phyloP scores from a whole-genome alignment of 208 protist species.

The Leishmania tarentolae region DNA sequence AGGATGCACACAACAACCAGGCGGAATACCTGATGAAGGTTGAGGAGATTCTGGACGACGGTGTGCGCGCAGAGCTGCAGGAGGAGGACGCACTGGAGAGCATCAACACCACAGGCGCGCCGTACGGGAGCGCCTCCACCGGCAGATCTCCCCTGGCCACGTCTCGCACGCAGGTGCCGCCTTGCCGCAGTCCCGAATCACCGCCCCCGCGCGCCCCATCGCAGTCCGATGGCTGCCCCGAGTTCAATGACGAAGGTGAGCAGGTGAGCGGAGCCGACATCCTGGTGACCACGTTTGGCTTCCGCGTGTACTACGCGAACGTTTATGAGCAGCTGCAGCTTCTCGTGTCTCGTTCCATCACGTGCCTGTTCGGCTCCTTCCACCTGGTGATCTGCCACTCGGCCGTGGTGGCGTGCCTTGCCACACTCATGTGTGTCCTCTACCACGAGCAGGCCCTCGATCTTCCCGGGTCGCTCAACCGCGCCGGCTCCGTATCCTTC shows the following conservation, averaged over 20 bases:
- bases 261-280: constrained; percentile 36
- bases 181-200: constrained; percentile 23
- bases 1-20: constrained; percentile 59
- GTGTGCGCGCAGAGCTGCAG: constrained; percentile 65
- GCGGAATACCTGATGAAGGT: constrained; percentile 90
- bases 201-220: constrained; percentile 15
- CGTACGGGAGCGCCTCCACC: too few relatives aligned
- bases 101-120: background rate
- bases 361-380: constrained; percentile 74
- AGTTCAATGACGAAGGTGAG: background rate
- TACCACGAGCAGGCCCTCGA: constrained; percentile 82
- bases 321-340: constrained; percentile 83
- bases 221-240: background rate
- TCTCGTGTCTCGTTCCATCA: constrained; percentile 67
- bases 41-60: constrained; percentile 79
- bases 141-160: background rate
- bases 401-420: constrained; percentile 72
- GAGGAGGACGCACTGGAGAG: constrained; percentile 30
- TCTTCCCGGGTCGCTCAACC: constrained; percentile 87
- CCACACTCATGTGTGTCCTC: constrained; percentile 79
- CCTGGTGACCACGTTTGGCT: constrained; percentile 42
- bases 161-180: constrained; percentile 18
- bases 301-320: constrained; percentile 85
- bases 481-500: constrained; percentile 85
- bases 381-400: constrained; percentile 85